phyloP scores from a whole-genome alignment of 495 filamentous ascomycete species.

The Margaritispora aquatica region DNA sequence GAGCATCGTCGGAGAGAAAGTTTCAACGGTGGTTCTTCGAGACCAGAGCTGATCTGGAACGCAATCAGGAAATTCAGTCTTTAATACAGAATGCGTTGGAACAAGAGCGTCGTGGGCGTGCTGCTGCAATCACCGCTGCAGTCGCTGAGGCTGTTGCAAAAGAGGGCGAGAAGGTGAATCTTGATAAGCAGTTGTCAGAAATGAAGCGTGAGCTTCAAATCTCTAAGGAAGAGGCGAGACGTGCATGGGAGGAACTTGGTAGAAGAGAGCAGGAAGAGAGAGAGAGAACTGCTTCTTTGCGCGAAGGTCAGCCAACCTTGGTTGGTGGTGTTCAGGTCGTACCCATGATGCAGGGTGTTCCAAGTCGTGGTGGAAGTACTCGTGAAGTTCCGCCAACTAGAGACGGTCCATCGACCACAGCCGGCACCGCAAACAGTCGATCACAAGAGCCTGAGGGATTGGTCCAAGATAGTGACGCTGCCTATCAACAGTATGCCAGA shows the following conservation, averaged over 20 bases:
- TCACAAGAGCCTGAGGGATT: conserved; percentile 13
- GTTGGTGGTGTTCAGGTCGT: conserved; percentile 96
- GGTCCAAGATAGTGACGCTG: conserved; percentile 18
- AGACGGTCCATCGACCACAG: conserved; percentile 35
- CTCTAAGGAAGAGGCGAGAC: conserved; percentile 90
- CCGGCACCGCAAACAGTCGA: conserved; percentile 19
- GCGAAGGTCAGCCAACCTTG: conserved; percentile 80
- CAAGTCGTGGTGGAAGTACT: conserved; percentile 52
- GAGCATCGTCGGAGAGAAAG: conserved; percentile 91
- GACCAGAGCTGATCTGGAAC: conserved; percentile 81
- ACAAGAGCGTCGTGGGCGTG: conserved; percentile 61
- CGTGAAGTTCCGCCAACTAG: conserved; percentile 37
- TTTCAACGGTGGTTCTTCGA: conserved; percentile 99
- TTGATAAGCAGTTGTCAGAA: conserved; percentile 72
- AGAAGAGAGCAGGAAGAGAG: conserved; percentile 91
- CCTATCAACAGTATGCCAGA: conserved; percentile 23
- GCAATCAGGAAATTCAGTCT: conserved; percentile 75
- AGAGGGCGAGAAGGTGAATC: conserved; percentile 52
- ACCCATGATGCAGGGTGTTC: conserved; percentile 77
- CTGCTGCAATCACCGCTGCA: conserved; percentile 60
- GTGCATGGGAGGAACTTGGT: conserved; percentile 96
- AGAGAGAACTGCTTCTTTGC: conserved; percentile 77
- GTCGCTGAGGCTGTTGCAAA: conserved; percentile 55
- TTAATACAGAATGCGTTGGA: conserved; percentile 67
- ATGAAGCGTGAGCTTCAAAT: conserved; percentile 89